Evolutionary conservation across 2,329 filamentous ascomycete genomes (phyloP), one percentile per base, ranked within the genome.

Genomic region (Mollisiaceae sp.): DNA sequence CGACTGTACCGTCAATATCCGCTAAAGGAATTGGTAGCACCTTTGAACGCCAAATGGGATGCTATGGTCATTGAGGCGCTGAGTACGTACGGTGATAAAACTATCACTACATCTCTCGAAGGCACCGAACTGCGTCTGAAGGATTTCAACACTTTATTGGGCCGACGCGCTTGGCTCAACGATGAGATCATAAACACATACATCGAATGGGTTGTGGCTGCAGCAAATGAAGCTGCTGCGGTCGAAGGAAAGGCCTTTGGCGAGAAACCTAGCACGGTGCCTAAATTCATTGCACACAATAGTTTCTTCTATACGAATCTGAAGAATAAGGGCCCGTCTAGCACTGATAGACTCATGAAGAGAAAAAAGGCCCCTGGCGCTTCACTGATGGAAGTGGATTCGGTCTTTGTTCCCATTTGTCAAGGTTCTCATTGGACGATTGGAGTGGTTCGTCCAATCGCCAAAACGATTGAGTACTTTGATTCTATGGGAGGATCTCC

Each of bases 121-220:
- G 82, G 83, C 1, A 80, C 80, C 2, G 79, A 83, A 14, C 77
- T 91, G 18, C 79, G 74, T 0, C 75, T 79, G 1, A 84, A 86
- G 60, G 89, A 92, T 73, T 89, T 93, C 71, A 80, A 78, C n/a
- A 89, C 83, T 56, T 78, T 93, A 8, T 81, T 89, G 18, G 80
- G 80, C 20, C 76, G 79, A 9, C 81, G 78, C 0, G 81, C 81
- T 35, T 94, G 91, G 91, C 82, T 94, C 8, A 93, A 94, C 69
- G 91, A 94, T 75, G 89, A 91, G 70, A 86, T 91, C 59, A 86
- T 94, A 71, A 91, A 92, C 71, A 85, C 86, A 15, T 86, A 86
- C 57, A 81, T 93, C 32, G 78, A 83, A 35, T 85, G 86, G 73
- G 78, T 93, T 15, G 86, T 88, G 57, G 80, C 82, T 18, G 83